Percentiles rank a stretch among this genome's conserved stretches.
phyloP scores from a whole-genome alignment of 106 monocot species.

The Dactylorhiza incarnata region DNA sequence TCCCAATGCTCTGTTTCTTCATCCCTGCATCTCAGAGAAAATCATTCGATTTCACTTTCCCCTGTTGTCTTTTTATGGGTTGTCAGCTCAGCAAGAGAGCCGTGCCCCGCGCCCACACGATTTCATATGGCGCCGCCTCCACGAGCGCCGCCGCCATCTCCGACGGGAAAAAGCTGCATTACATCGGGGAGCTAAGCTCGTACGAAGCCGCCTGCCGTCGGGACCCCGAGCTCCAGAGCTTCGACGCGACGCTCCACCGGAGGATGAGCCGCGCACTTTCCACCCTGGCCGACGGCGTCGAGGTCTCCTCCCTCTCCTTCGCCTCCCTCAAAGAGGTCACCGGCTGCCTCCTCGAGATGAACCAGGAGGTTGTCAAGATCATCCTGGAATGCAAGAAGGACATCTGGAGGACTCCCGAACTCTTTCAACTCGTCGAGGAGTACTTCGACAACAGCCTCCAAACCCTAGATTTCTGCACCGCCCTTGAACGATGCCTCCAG shows the following conservation, averaged over 20 bases:
- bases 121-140: neutral
- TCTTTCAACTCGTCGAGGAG: constrained; percentile 40
- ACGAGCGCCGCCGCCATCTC: neutral
- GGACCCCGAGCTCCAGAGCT: constrained; percentile 29
- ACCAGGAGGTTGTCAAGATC: constrained; percentile 35
- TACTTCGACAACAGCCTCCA: constrained; percentile 46
- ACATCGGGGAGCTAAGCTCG: constrained; percentile 20
- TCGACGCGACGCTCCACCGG: constrained; percentile 29
- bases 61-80: constrained; percentile 14
- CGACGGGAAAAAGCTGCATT: neutral
- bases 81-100: constrained; percentile 20
- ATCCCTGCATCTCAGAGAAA: neutral
- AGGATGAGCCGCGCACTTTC: constrained; percentile 32
- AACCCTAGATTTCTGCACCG: constrained; percentile 42
- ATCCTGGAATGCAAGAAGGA: constrained; percentile 37
- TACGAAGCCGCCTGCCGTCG: constrained; percentile 28
- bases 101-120: neutral
- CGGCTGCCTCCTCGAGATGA: constrained; percentile 28
- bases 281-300: constrained; percentile 22
- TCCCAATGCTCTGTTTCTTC: neutral
- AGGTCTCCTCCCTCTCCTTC: constrained; percentile 36
- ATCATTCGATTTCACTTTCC: neutral
- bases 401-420: constrained; percentile 31
- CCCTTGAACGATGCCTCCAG: constrained; percentile 33
- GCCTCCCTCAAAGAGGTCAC: constrained; percentile 31